phyloP scores from a whole-genome alignment of 805 yeast genomes.

The Candida ulmi region DNA sequence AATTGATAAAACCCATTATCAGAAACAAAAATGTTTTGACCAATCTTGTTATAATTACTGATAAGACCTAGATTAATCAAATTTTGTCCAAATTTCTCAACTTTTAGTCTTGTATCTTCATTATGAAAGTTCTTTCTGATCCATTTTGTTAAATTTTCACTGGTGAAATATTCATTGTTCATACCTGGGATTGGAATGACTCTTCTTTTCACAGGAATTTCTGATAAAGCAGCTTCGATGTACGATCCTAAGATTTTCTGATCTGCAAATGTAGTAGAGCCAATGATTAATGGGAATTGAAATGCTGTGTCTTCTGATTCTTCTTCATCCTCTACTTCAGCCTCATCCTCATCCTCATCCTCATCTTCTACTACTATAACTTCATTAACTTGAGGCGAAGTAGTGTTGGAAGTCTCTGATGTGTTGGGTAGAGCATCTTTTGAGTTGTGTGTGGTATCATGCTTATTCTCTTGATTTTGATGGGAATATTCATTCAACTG shows the following conservation, averaged over 20 bases:
- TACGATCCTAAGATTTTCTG: conserved; percentile 12
- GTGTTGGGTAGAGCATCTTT: too few relatives aligned
- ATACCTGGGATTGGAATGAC: conserved; percentile 26
- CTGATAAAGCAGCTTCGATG: conserved; percentile 6
- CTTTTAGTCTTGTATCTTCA: conserved; percentile 24
- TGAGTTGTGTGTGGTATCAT: too few relatives aligned
- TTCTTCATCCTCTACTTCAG: conserved; percentile 5
- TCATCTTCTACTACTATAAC: background rate
- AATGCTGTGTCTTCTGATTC: conserved; percentile 16
- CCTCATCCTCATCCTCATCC: background rate
- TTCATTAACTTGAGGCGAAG: too few relatives aligned
- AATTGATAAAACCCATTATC: conserved; percentile 24
- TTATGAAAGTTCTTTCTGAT: conserved; percentile 16
- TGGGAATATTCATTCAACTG: too few relatives aligned
- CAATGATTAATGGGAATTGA: conserved; percentile 20
- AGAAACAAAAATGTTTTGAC: conserved; percentile 10
- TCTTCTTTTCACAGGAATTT: conserved; percentile 20
- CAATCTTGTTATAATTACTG: conserved; percentile 21
- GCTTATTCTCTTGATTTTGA: too few relatives aligned
- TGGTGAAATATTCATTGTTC: conserved; percentile 25
- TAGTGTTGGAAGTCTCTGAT: too few relatives aligned
- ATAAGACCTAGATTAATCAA: conserved; percentile 21
- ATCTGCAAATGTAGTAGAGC: conserved; percentile 8
- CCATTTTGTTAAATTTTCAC: conserved; percentile 21
- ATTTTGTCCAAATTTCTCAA: conserved; percentile 29